phyloP scores from a whole-genome alignment of 1,284 basidiomycete genomes.

The Mycena sp. region DNA sequence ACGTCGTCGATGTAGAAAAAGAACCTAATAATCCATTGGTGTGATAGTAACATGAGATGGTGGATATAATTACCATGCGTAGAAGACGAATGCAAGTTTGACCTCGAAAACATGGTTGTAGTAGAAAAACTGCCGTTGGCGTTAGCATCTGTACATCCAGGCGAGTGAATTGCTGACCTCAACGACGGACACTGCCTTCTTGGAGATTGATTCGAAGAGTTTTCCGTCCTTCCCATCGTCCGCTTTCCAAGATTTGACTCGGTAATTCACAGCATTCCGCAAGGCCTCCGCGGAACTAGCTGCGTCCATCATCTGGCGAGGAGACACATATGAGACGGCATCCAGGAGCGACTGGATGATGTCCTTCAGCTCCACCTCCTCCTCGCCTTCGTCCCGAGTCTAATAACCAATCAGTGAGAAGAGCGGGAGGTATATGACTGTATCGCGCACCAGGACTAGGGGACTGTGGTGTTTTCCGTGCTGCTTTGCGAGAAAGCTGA shows the following conservation, averaged over 20 bases:
- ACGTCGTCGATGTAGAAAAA: constrained; percentile 11
- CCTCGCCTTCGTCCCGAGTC: too few relatives aligned
- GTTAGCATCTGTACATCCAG: too few relatives aligned
- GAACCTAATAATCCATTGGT: neutral
- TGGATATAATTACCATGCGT: neutral
- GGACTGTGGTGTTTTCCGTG: too few relatives aligned
- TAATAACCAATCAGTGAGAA: too few relatives aligned
- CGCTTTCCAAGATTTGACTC: neutral
- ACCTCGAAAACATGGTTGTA: neutral
- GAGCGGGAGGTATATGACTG: too few relatives aligned
- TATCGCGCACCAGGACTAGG: too few relatives aligned
- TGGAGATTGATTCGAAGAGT: neutral
- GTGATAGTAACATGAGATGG: neutral
- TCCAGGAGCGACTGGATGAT: constrained; percentile 12
- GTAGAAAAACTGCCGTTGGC: neutral
- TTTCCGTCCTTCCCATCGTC: neutral
- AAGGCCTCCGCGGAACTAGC: neutral
- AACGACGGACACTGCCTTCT: neutral
- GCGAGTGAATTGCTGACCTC: too few relatives aligned
- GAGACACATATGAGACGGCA: neutral
- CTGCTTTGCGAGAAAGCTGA: too few relatives aligned
- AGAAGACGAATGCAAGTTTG: neutral
- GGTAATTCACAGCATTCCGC: neutral
- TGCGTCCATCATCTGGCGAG: neutral
- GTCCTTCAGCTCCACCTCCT: too few relatives aligned